Conservation (phyloP, 768 basidiomycete species). For the Tephrocybe sp. region DNA sequence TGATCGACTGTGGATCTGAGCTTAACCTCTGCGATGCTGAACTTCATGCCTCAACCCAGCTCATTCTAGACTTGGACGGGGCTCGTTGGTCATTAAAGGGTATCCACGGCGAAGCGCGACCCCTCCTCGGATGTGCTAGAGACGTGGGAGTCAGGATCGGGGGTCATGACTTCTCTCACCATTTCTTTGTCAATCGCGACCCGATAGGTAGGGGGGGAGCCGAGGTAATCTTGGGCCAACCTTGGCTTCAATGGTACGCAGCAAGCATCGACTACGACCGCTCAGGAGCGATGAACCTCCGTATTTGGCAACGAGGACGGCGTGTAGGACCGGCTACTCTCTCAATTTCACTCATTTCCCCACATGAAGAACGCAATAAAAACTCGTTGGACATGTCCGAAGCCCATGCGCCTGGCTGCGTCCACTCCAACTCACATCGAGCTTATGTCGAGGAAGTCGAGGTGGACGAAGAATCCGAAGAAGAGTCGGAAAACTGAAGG, state of each 20-base stretch:
- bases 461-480: neutral
- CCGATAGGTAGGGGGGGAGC: neutral
- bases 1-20: constrained; percentile 24
- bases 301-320: too few species aligned
- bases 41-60: neutral
- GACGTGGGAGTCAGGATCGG: constrained; percentile 18
- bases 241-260: constrained; percentile 20
- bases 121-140: constrained; percentile 14
- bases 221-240: constrained; percentile 22
- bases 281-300: constrained; percentile 2
- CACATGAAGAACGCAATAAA: too few species aligned
- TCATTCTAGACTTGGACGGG: constrained; percentile 21
- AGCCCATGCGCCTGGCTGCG: too few species aligned
- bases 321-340: too few species aligned
- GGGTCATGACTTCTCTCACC: constrained; percentile 12
- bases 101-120: constrained; percentile 16
- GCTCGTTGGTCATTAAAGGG: constrained; percentile 24
- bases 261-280: constrained; percentile 12
- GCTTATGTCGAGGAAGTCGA: too few species aligned
- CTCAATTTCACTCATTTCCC: too few species aligned
- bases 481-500: constrained; percentile 8
- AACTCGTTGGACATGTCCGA: too few species aligned
- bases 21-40: constrained; percentile 17
- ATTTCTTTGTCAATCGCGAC: constrained; percentile 5
- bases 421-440: too few species aligned